Evolutionary conservation across 768 basidiomycete species (phyloP).

Genomic region (Symmetrospora coprosmae): DNA sequence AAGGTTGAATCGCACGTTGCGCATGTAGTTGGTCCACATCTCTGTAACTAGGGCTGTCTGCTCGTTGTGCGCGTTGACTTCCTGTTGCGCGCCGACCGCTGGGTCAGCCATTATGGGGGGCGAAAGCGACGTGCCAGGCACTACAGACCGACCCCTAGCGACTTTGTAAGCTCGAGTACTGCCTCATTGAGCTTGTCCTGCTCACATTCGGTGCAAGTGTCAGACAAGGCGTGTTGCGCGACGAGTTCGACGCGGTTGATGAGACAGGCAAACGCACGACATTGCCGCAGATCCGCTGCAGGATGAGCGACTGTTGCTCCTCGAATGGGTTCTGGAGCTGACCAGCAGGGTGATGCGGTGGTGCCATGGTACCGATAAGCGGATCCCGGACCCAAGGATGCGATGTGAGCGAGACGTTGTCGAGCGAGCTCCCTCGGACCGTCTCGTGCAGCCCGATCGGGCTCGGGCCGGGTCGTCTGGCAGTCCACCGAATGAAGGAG

Average conservation of each 20-base stretch:
- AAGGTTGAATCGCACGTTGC: constrained; percentile 31
- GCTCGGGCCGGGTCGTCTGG: no score
- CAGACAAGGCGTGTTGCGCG: not conserved
- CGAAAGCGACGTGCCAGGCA: no score
- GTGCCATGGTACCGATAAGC: constrained; percentile 12
- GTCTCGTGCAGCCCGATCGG: no score
- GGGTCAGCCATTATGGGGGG: not conserved
- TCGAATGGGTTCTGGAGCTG: constrained; percentile 30
- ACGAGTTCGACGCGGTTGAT: not conserved
- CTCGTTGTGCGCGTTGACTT: constrained; percentile 30
- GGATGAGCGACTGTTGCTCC: constrained; percentile 21
- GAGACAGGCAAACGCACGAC: constrained; percentile 3
- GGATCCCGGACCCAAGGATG: no score
- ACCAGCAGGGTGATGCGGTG: no score
- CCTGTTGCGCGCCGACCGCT: constrained; percentile 2
- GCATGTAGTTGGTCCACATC: constrained; percentile 29
- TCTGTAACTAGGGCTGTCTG: constrained; percentile 25
- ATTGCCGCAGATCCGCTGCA: constrained; percentile 24
- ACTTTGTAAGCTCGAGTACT: constrained; percentile 27
- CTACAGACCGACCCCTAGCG: constrained; percentile 25
- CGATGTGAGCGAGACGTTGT: no score
- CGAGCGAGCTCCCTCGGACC: no score
- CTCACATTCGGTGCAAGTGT: not conserved
- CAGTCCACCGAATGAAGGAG: no score
- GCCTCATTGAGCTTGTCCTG: constrained; percentile 33